Evolutionary conservation across 495 filamentous ascomycete genomes (phyloP), one percentile per base, ranked within the genome.

Genomic region (Daldinia loculata): DNA sequence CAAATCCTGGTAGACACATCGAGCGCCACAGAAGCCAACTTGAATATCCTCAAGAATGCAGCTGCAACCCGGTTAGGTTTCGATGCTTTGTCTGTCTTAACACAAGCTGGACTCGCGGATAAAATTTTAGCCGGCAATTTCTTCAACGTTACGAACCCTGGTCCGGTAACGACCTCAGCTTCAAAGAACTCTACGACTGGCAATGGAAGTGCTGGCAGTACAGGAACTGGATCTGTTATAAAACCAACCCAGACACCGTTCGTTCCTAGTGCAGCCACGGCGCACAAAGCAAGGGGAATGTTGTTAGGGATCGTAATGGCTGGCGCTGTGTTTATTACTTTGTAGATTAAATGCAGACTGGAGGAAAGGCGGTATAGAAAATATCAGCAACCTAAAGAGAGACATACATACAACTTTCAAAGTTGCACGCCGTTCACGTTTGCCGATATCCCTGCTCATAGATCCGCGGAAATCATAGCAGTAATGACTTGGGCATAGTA

Each of bases 101-200:
- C 65, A 12, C 26, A 70, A 45, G 80, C 78, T 38, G 74, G 74
- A 14, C 69, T 84, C 9, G 66, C 22, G 29, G 74, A 67, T 19
- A 71, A 77, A 52, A 75, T 81, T 8, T 66, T 82, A 11, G 82
- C 81, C 8, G 82, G 78, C n/a, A 84, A 81, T 63, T 83, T 74
- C 56, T 84, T 76, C 63, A 80, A 82, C 45, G 82, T 83, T 17
- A 83, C 80, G 11, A 84, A 84, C 69, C 75, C 79, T 0, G 80
- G 80, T 30, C 81, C 80, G 24, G 78, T 60, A 32, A 4, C 48
- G 34, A 52, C 15, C 15, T 14, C 38, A 3, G 66, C 52, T 27
- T 51, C 60, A 69, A 7, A 17, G 19, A 71, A 69, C 60, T 68
- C 72, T n/a, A 63, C 74, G 30, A 61, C 56, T 29, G 64, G 67